Conservation (phyloP, 805 yeast genomes). For the Hanseniaspora jakobsenii region DNA sequence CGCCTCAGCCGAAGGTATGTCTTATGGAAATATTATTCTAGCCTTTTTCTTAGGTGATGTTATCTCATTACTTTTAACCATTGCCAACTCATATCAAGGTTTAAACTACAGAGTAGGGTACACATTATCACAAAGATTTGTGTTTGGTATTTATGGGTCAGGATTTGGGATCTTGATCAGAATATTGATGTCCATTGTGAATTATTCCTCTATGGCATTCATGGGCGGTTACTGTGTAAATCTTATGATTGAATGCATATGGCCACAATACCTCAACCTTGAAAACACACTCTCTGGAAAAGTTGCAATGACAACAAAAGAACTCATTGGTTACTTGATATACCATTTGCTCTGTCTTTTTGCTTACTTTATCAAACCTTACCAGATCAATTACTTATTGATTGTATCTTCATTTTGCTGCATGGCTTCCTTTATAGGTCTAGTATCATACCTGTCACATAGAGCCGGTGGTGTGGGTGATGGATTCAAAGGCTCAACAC, state of each 20-base stretch:
- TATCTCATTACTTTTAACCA: conserved; percentile 34
- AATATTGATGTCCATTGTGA: conserved; percentile 36
- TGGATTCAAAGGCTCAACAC: conserved; percentile 23
- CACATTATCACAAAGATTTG: conserved; percentile 36
- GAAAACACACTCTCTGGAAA: conserved; percentile 26
- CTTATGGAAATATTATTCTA: conserved; percentile 37
- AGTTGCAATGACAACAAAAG: conserved; percentile 30
- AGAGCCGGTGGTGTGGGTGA: conserved; percentile 30
- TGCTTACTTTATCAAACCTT: conserved; percentile 32
- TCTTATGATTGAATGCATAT: conserved; percentile 32
- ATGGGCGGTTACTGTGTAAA: conserved; percentile 34
- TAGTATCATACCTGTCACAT: conserved; percentile 28
- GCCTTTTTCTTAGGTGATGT: conserved; percentile 36
- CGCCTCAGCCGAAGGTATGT: conserved; percentile 34
- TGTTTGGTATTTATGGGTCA: conserved; percentile 38
- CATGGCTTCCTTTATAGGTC: conserved; percentile 33
- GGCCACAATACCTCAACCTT: conserved; percentile 29
- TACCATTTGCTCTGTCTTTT: conserved; percentile 32
- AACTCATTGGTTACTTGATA: conserved; percentile 30
- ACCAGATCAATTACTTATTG: conserved; percentile 31
- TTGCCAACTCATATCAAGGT: conserved; percentile 40
- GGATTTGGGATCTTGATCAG: conserved; percentile 33
- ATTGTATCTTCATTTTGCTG: conserved; percentile 30
- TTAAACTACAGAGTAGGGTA: conserved; percentile 39
- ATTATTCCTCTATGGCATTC: conserved; percentile 38